These are phyloP conservation scores for Termitomyces sp. DNA, from an alignment of 768 basidiomycete genomes.

Conservation along the genomic window DNA sequence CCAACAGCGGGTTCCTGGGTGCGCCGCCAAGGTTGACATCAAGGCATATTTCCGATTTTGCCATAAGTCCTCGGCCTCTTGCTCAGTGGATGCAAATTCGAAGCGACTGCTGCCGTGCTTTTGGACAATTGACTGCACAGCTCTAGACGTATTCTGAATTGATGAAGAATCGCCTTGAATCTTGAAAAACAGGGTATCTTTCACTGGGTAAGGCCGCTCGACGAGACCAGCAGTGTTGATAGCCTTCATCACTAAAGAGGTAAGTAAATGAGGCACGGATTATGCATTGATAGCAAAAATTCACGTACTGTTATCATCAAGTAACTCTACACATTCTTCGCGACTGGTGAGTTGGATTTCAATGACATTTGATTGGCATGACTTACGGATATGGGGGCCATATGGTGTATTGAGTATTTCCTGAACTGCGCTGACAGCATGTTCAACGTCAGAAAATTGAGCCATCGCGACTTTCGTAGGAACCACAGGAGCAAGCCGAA, in stretches of 20 bases:
- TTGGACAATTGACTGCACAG: constrained; percentile 58
- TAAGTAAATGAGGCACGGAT: background rate
- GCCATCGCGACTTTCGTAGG: constrained; percentile 88
- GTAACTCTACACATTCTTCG: constrained; percentile 82
- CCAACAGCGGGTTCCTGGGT: constrained; percentile 70
- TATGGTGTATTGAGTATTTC: constrained; percentile 70
- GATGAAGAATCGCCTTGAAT: constrained; percentile 72
- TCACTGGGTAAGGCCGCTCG: constrained; percentile 58
- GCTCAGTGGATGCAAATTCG: constrained; percentile 67
- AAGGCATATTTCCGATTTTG: constrained; percentile 83
- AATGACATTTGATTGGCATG: background rate
- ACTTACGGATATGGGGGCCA: constrained; percentile 72
- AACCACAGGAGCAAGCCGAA: constrained; percentile 75
- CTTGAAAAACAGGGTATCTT: constrained; percentile 89
- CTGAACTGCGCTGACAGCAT: constrained; percentile 77
- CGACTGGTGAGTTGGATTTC: background rate
- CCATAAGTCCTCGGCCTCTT: constrained; percentile 79
- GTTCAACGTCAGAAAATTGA: constrained; percentile 76
- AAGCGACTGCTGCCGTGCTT: constrained; percentile 68
- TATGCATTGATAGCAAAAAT: background rate
- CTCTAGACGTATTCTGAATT: constrained; percentile 54
- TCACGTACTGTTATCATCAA: constrained; percentile 67
- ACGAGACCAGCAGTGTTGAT: constrained; percentile 66
- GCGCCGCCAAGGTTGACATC: constrained; percentile 61
- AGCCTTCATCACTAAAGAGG: constrained; percentile 66